A percentile compares a stretch with the other conserved stretches of the same genome.
phyloP scores from a whole-genome alignment of 1,284 basidiomycete genomes.

The Ustilago vetiveriae region DNA sequence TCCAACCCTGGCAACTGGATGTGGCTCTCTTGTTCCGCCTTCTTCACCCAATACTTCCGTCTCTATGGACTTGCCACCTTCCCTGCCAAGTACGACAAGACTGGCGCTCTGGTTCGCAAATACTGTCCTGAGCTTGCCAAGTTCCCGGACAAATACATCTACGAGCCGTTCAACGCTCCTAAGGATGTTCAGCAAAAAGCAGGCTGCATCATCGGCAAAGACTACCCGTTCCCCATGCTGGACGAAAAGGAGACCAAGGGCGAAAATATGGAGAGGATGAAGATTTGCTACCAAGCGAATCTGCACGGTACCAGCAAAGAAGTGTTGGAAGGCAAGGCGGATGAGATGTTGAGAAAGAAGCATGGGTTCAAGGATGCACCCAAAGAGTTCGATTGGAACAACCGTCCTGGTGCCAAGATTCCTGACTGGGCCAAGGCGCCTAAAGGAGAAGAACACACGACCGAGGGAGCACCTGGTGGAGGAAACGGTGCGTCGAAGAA shows the following conservation, averaged over 20 bases:
- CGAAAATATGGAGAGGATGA: slow-evolving; percentile 49
- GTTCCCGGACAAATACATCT: slow-evolving; percentile 61
- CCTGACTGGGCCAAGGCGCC: slow-evolving; percentile 56
- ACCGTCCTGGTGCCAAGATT: slow-evolving; percentile 36
- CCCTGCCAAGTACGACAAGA: slow-evolving; percentile 70
- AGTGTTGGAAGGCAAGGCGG: slow-evolving; percentile 55
- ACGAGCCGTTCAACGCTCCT: slow-evolving; percentile 55
- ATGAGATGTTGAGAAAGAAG: slow-evolving; percentile 50
- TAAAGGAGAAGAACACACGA: slow-evolving; percentile 24
- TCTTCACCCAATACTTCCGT: slow-evolving; percentile 67
- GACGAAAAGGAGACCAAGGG: slow-evolving; percentile 60
- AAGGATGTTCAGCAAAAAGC: slow-evolving; percentile 57
- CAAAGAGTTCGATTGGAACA: slow-evolving; percentile 35
- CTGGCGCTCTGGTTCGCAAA: slow-evolving; percentile 69
- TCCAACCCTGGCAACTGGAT: slow-evolving; percentile 70
- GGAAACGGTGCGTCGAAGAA: not conserved
- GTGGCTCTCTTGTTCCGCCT: slow-evolving; percentile 71
- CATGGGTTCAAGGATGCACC: slow-evolving; percentile 47
- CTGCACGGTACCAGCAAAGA: slow-evolving; percentile 51
- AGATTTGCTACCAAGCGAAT: slow-evolving; percentile 48
- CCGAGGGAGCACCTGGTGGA: slow-evolving; percentile 12
- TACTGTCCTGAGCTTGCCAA: slow-evolving; percentile 68
- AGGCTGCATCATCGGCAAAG: slow-evolving; percentile 56
- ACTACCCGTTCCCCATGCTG: slow-evolving; percentile 58
- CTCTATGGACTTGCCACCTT: slow-evolving; percentile 69